Conservation (phyloP, 1,284 basidiomycete species). For the Cyathus pygmaeus region DNA sequence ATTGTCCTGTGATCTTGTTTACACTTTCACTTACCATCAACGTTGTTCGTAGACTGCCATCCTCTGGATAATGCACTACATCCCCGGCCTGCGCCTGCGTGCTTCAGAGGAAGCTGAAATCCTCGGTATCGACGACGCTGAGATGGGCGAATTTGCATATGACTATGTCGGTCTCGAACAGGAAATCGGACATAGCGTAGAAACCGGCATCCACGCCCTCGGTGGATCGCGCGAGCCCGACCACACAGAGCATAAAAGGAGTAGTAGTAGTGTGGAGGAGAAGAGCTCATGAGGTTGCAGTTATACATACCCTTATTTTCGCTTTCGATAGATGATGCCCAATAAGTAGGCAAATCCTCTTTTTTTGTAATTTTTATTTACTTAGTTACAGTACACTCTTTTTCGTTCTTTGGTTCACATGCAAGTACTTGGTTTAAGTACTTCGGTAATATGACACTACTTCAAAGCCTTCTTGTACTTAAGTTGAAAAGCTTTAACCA, state of each 20-base stretch:
- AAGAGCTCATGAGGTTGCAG: constrained; percentile 2
- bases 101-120: constrained; percentile 87
- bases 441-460: too few species aligned
- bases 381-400: too few species aligned
- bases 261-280: constrained; percentile 20
- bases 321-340: too few species aligned
- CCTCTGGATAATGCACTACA: constrained; percentile 92
- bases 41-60: constrained; percentile 80
- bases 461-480: too few species aligned
- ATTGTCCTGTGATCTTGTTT: not conserved
- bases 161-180: constrained; percentile 84
- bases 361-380: too few species aligned
- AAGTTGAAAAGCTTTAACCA: too few species aligned
- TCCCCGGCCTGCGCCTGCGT: constrained; percentile 87
- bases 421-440: too few species aligned
- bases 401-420: too few species aligned
- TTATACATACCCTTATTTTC: too few species aligned
- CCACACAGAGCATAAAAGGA: constrained; percentile 1
- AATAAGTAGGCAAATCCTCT: too few species aligned
- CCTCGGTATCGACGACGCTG: constrained; percentile 91
- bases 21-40: constrained; percentile 1
- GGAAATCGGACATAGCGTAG: constrained; percentile 37
- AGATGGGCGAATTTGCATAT: constrained; percentile 96
- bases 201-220: constrained; percentile 11
- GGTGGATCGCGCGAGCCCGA: constrained; percentile 25